Conservation (phyloP, 139 green algal genomes). For the Desmodesmus armatus region DNA sequence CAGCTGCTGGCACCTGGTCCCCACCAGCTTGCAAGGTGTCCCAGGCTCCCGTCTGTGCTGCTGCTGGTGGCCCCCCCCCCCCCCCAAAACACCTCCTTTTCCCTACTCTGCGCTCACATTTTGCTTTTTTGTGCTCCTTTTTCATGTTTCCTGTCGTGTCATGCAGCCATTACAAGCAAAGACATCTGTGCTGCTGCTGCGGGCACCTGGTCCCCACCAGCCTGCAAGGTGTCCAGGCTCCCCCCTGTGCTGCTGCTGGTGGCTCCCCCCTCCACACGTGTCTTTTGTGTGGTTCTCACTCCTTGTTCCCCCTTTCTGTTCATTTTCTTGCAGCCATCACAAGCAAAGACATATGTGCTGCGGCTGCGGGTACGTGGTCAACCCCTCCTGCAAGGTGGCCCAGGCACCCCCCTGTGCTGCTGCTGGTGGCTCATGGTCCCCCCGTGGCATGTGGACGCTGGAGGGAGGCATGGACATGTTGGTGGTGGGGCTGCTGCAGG, state of each 20-base stretch:
- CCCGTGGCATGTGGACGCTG: constrained; percentile 20
- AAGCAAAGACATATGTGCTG: background rate
- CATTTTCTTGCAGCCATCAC: constrained; percentile 7
- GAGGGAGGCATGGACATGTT: constrained; percentile 28
- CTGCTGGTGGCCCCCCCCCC: too few species aligned
- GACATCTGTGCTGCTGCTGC: too few species aligned
- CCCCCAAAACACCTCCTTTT: too few species aligned
- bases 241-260: too few species aligned
- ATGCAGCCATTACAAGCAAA: background rate
- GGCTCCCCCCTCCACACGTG: background rate
- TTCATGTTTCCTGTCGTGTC: background rate
- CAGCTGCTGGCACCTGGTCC: background rate
- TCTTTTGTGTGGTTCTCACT: background rate
- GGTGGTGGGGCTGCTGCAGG: constrained; percentile 34
- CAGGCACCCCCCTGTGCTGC: constrained; percentile 19
- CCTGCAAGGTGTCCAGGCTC: too few species aligned
- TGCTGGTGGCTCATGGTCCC: constrained; percentile 2
- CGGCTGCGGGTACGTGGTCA: constrained; percentile 3
- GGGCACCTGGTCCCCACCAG: too few species aligned
- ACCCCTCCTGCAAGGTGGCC: background rate
- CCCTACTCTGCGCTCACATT: too few species aligned
- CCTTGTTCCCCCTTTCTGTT: background rate
- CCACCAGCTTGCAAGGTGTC: background rate
- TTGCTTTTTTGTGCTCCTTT: background rate
- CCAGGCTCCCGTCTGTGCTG: background rate